phyloP scores from a whole-genome alignment of 768 basidiomycete species.

The Lactifluus pinguis region DNA sequence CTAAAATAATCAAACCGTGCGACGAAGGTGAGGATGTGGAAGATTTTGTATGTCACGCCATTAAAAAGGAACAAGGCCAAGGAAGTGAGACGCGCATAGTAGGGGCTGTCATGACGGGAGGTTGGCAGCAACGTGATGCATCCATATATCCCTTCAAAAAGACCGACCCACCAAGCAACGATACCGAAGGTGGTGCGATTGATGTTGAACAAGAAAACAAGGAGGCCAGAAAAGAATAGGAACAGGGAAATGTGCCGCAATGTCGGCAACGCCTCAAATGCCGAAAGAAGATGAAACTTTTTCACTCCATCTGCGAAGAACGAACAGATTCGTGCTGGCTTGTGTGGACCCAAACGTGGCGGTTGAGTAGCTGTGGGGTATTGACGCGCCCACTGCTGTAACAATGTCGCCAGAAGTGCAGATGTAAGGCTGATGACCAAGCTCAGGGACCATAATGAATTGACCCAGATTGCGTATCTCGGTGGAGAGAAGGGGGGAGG shows the following conservation, averaged over 20 bases:
- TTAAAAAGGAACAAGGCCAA: neutral
- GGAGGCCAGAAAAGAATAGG: constrained; percentile 1
- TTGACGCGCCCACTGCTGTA: neutral
- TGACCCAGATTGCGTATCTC: neutral
- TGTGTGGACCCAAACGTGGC: neutral
- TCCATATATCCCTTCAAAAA: neutral
- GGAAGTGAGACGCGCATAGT: neutral
- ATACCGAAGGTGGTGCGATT: neutral
- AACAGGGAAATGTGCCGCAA: neutral
- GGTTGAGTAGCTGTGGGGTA: neutral
- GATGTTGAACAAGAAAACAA: neutral
- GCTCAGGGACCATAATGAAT: neutral
- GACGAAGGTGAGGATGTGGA: neutral
- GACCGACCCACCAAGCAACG: neutral
- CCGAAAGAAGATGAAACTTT: neutral
- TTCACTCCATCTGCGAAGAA: neutral
- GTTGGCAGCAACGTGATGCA: neutral
- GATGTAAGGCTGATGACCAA: neutral
- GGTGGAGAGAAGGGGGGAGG: neutral
- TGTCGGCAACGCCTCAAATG: neutral
- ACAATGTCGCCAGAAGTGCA: neutral
- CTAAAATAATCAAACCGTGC: neutral
- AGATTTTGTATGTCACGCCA: neutral
- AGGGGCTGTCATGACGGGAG: neutral
- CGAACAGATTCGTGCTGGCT: neutral